Evolutionary conservation across 352 stramenopile species (phyloP).

Genomic region (Pythium scleroteichum): DNA sequence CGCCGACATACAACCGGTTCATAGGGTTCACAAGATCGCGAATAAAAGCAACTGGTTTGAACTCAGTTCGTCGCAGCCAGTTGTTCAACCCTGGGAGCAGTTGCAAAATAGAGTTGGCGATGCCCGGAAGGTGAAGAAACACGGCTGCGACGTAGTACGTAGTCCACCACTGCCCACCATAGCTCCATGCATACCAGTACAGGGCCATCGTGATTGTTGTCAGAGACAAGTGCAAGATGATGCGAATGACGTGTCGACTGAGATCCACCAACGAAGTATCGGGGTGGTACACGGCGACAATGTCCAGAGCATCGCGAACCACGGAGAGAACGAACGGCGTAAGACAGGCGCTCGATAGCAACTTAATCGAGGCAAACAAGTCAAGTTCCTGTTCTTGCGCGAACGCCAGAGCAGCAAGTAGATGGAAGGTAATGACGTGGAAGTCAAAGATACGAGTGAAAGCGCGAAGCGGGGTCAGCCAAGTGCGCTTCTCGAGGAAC

Average conservation of each 20-base stretch:
- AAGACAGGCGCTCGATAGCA: slow-evolving; percentile 92
- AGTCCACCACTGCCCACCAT: slow-evolving; percentile 56
- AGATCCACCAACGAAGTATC: slow-evolving; percentile 51
- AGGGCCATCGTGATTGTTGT: slow-evolving; percentile 64
- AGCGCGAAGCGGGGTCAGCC: slow-evolving; percentile 94
- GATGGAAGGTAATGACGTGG: slow-evolving; percentile 97
- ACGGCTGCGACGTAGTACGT: slow-evolving; percentile 59
- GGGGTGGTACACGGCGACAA: slow-evolving; percentile 77
- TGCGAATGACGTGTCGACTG: slow-evolving; percentile 86
- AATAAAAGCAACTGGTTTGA: slow-evolving; percentile 59
- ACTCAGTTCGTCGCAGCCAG: slow-evolving; percentile 76
- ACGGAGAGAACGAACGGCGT: slow-evolving; percentile 89
- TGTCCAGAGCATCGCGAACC: slow-evolving; percentile 91
- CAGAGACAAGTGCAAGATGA: slow-evolving; percentile 70
- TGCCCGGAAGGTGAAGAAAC: slow-evolving; percentile 65
- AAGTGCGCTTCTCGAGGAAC: slow-evolving; percentile 97
- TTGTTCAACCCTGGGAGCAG: slow-evolving; percentile 78
- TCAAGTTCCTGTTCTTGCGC: slow-evolving; percentile 90
- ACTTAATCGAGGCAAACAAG: slow-evolving; percentile 73
- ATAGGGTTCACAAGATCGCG: slow-evolving; percentile 92
- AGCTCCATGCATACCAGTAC: slow-evolving; percentile 83
- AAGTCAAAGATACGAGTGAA: slow-evolving; percentile 97
- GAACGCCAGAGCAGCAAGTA: slow-evolving; percentile 93
- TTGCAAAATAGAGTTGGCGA: slow-evolving; percentile 78
- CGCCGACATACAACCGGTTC: slow-evolving; percentile 96